These are phyloP conservation scores for Umbelopsis isabellina DNA, from an alignment of 192 early-diverging fungal species.

Conservation along the genomic window DNA sequence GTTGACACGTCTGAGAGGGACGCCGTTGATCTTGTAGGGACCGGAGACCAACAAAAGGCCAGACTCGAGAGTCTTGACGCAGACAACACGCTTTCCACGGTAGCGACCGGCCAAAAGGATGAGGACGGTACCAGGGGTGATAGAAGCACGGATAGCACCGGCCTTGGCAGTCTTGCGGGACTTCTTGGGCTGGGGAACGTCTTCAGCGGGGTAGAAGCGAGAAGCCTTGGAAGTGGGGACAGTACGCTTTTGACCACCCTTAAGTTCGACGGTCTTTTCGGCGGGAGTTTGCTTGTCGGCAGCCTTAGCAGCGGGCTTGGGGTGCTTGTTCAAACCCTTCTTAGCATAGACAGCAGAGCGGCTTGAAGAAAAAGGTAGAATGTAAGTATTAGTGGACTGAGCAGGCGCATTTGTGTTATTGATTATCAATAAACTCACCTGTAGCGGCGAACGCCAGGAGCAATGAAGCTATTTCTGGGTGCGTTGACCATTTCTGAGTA, in stretches of 20 bases:
- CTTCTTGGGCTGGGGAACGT: conserved; percentile 76
- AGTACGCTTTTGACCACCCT: conserved; percentile 70
- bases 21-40: conserved; percentile 98
- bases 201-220: conserved; percentile 85
- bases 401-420: no score
- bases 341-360: conserved; percentile 83
- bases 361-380: conserved; percentile 35
- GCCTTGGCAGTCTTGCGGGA: conserved; percentile 77
- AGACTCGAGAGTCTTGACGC: conserved; percentile 94
- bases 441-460: conserved; percentile 83
- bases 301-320: conserved; percentile 64
- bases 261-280: conserved; percentile 71
- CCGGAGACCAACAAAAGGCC: conserved; percentile 97
- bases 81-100: conserved; percentile 99
- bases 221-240: conserved; percentile 73
- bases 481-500: conserved; percentile 58
- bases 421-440: no score
- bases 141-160: conserved; percentile 82
- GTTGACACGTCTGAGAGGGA: conserved; percentile 97
- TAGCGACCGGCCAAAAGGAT: conserved; percentile 95
- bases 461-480: conserved; percentile 82
- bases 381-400: no score
- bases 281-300: conserved; percentile 50
- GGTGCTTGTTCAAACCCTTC: conserved; percentile 90
- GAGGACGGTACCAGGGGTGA: conserved; percentile 97